Base-by-base conservation (phyloP, 2,329 filamentous ascomycete genomes). In the Cladophialophora yegresii region DNA sequence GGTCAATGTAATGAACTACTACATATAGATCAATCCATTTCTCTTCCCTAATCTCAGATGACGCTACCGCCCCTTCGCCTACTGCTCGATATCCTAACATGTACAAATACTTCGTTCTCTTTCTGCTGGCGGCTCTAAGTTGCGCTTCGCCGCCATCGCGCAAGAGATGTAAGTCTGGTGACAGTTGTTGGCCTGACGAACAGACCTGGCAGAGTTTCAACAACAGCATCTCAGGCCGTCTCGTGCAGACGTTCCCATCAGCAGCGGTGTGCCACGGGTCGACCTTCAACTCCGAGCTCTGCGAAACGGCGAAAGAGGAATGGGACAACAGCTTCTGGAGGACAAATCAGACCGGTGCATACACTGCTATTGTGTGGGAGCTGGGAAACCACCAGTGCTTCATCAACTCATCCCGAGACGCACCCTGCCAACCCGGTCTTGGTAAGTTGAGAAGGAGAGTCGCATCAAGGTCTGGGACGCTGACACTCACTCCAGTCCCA, bases 241-340 rank as follows among this genome's bases (percentile, higher is more conserved):
- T 79, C 0, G 72, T 78, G n/a, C 61, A 63, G 13, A 73, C 74
- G 20, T 58, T 65, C 2, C 77, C 77, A 8, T 66, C 73, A 7
- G 77, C 76, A n/a, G 69, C 71, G 33, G 71, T 75, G 20, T 79
- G 77, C 61, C 77, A 78, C 55, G 68, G 71, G 2, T 72, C 43
- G 12, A 43, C 58, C 16, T 65, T 53, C 33, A 47, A 65, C 64
- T 67, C 71, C 8, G 67, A 71, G 8, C 58, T 64, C n/a, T 67
- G 72, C n/a, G 58, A 73, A 40, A 56, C 66, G 20, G 61, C 62
- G 16, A 62, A 69, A 51, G 75, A 72, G 61, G 67, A 67, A 20
- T 65, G 67, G 51, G 65, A 74, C 23, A 61, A 66, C 26, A 61
- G 62, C 5, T 71, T 73, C 45, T 75, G 72, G 71, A 69, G 64